Percentiles rank a stretch among this genome's conserved stretches.
phyloP scores from a whole-genome alignment of 2,329 filamentous ascomycete species.

The Microdochium trichocladiopsis region DNA sequence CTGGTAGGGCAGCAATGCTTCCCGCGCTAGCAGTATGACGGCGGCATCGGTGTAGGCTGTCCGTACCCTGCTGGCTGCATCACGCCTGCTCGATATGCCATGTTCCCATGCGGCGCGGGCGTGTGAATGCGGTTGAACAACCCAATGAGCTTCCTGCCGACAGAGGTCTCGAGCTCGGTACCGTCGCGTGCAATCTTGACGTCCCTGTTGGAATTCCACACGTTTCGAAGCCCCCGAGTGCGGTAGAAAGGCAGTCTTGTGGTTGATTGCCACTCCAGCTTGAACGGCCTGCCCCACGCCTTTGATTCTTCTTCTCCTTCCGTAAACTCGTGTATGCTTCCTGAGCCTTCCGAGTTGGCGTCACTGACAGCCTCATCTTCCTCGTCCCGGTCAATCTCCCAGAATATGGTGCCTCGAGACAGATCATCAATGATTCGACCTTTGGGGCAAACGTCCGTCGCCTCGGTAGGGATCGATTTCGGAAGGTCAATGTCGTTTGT shows the following conservation, averaged over 20 bases:
- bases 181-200: slow-evolving; percentile 95
- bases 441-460: slow-evolving; percentile 70
- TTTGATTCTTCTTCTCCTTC: slow-evolving; percentile 44
- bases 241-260: slow-evolving; percentile 80
- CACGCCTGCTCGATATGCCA: slow-evolving; percentile 1
- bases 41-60: background rate
- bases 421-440: slow-evolving; percentile 91
- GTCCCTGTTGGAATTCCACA: slow-evolving; percentile 91
- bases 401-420: slow-evolving; percentile 91
- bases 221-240: slow-evolving; percentile 79
- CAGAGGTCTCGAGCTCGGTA: slow-evolving; percentile 79
- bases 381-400: slow-evolving; percentile 71
- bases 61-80: slow-evolving; percentile 1
- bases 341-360: slow-evolving; percentile 18
- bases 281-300: slow-evolving; percentile 86
- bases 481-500: slow-evolving; percentile 59
- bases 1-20: no score
- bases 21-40: background rate
- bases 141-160: slow-evolving; percentile 69
- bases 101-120: slow-evolving; percentile 21
- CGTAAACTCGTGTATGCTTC: slow-evolving; percentile 18
- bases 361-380: slow-evolving; percentile 25
- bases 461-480: slow-evolving; percentile 71
- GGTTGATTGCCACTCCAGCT: slow-evolving; percentile 84
- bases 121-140: slow-evolving; percentile 62